Percentiles rank a stretch among this genome's conserved stretches.
These are phyloP conservation scores for Bretschneidera sinensis DNA, from an alignment of 345 rosid species.

Conservation along the genomic window DNA sequence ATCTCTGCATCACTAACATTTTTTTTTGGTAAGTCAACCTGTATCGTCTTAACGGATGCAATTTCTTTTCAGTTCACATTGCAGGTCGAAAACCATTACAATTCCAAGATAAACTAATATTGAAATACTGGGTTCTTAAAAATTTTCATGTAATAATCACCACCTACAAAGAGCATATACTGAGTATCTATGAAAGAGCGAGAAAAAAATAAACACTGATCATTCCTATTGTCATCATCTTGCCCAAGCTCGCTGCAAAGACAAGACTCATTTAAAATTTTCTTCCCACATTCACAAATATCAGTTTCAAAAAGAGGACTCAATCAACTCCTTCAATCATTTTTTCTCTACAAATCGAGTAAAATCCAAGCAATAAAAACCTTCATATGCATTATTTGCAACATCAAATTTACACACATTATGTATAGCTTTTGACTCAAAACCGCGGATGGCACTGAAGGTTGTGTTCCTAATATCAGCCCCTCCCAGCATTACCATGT, in stretches of 20 bases:
- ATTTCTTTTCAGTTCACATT: too few species aligned
- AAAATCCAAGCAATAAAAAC: constrained; percentile 24
- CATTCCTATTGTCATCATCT: constrained; percentile 11
- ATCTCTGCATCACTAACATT: too few species aligned
- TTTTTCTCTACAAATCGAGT: constrained; percentile 28
- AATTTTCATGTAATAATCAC: too few species aligned
- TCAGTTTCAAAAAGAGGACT: constrained; percentile 15
- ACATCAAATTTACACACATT: constrained; percentile 39
- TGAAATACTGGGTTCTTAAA: too few species aligned
- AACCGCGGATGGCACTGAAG: constrained; percentile 17
- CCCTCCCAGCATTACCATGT: constrained; percentile 62
- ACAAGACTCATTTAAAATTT: constrained; percentile 14
- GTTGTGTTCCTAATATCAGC: constrained; percentile 34
- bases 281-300: constrained; percentile 20
- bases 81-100: too few species aligned
- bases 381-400: constrained; percentile 36
- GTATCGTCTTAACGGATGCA: too few species aligned
- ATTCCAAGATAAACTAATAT: too few species aligned
- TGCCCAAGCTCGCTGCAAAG: constrained; percentile 8
- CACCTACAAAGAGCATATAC: too few species aligned
- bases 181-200: too few species aligned
- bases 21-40: too few species aligned
- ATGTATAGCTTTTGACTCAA: constrained; percentile 20
- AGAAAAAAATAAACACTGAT: not conserved
- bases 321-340: constrained; percentile 24